phyloP scores from a whole-genome alignment of 345 rosid species.

The Populus davidiana region DNA sequence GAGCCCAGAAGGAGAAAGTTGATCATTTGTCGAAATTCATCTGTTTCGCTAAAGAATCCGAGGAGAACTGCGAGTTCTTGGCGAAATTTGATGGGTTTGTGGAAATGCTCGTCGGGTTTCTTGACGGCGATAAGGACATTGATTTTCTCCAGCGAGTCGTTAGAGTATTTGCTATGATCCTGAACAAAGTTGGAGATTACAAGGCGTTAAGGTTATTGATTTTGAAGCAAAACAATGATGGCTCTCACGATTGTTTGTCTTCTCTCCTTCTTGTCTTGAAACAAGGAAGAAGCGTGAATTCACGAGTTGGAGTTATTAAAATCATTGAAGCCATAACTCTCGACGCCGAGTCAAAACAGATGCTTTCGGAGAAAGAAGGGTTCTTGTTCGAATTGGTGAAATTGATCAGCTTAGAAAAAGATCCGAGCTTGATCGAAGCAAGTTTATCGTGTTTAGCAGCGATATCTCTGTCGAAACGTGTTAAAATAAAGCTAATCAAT shows the following conservation, averaged over 20 bases:
- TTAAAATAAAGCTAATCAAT: slow-evolving; percentile 40
- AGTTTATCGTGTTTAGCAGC: slow-evolving; percentile 53
- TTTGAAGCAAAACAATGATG: slow-evolving; percentile 21
- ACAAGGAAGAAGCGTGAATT: slow-evolving; percentile 39
- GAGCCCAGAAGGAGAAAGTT: not conserved
- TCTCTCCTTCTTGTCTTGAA: slow-evolving; percentile 46
- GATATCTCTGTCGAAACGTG: slow-evolving; percentile 52
- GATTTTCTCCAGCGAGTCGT: slow-evolving; percentile 39
- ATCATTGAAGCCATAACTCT: slow-evolving; percentile 57
- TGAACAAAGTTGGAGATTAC: slow-evolving; percentile 34
- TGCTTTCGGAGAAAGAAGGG: slow-evolving; percentile 56
- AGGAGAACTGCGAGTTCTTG: slow-evolving; percentile 52
- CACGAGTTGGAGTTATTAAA: slow-evolving; percentile 52
- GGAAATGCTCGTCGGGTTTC: slow-evolving; percentile 47
- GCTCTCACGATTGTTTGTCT: slow-evolving; percentile 29
- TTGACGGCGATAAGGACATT: slow-evolving; percentile 19
- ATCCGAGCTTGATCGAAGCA: slow-evolving; percentile 50
- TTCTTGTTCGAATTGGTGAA: slow-evolving; percentile 43
- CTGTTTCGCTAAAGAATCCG: slow-evolving; percentile 50
- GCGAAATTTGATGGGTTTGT: slow-evolving; percentile 46
- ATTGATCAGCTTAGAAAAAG: slow-evolving; percentile 37
- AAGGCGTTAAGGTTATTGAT: slow-evolving; percentile 39
- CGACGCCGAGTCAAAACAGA: slow-evolving; percentile 48
- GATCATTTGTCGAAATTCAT: slow-evolving; percentile 35
- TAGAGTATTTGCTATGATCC: slow-evolving; percentile 42